phyloP scores from a whole-genome alignment of 495 filamentous ascomycete genomes.

The Amniculicola lignicola region DNA sequence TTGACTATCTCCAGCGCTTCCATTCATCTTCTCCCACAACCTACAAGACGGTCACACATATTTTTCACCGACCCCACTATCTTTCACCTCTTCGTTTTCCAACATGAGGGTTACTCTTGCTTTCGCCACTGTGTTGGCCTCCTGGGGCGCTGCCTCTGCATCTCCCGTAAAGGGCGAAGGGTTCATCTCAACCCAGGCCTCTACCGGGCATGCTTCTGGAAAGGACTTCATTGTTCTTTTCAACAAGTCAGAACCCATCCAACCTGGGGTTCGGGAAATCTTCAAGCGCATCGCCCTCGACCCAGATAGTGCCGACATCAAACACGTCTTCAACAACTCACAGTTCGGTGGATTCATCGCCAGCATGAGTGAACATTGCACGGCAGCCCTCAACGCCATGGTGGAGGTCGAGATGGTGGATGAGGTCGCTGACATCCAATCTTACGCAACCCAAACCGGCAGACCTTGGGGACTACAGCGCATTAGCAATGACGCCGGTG shows the following conservation, averaged over 20 bases:
- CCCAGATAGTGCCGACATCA: slow-evolving; percentile 33
- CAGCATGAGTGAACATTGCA: slow-evolving; percentile 40
- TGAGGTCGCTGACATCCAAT: slow-evolving; percentile 22
- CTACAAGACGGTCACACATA: slow-evolving; percentile 13
- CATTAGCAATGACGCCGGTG: slow-evolving; percentile 41
- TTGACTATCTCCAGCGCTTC: slow-evolving; percentile 22
- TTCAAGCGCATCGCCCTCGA: slow-evolving; percentile 33
- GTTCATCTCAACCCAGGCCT: too few relatives aligned
- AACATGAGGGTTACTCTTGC: slow-evolving; percentile 26
- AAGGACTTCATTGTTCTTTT: slow-evolving; percentile 38
- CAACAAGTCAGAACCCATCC: slow-evolving; percentile 27
- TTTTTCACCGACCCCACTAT: neutral
- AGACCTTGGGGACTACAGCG: slow-evolving; percentile 53
- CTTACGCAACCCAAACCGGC: slow-evolving; percentile 24
- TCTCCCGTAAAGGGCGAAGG: slow-evolving; percentile 14
- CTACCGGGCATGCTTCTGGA: neutral
- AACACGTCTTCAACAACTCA: slow-evolving; percentile 46
- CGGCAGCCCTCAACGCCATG: slow-evolving; percentile 42
- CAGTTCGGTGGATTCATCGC: slow-evolving; percentile 48
- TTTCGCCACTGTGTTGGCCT: slow-evolving; percentile 22
- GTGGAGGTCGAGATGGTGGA: slow-evolving; percentile 44
- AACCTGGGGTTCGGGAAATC: slow-evolving; percentile 34
- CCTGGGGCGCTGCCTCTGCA: slow-evolving; percentile 9
- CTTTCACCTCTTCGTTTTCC: slow-evolving; percentile 3
- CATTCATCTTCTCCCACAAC: slow-evolving; percentile 6